Evolutionary conservation across 768 basidiomycete species (phyloP), one percentile per base, ranked within the genome.

Genomic region (Hericium alpestre): DNA sequence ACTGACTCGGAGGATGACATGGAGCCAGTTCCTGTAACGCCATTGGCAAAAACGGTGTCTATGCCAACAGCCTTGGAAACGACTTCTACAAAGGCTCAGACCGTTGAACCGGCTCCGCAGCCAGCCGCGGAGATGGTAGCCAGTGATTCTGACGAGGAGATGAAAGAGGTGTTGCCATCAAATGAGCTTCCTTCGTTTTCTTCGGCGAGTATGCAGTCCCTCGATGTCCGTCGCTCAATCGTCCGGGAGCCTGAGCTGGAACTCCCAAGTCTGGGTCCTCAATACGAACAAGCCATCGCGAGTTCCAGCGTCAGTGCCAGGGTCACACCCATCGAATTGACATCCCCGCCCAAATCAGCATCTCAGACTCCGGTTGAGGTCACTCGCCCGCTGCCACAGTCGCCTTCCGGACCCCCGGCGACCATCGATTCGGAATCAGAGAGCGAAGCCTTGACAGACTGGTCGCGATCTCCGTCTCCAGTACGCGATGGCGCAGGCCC

Each of bases 391-490:
- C 51, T 37, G 54, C 38, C 16, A 20, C 16, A 12, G 52, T 8
- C 16, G 18, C 8, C 20, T 18, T 20, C 32, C 50, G 10, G n/a
- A 12, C 13, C 10, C 12, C 13, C 50, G 4, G 22, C 12, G 11
- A 22, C 15, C 47, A 41, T 12, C 13, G 56, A 43, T 38, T 46
- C 11, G 37, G 54, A 49, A 7, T 52, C 62, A 5, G 69, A 67
- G 10, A 69, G 69, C 25, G 63, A 63, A 40, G 58, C 38, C 16
- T 52, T 62, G 39, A 65, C 70, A 18, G 69, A 69, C n/a, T 76
- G 74, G 74, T 72, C 71, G 6, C 63, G 67, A 13, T 71, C 71
- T 2, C 73, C 74, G 6, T 69, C 72, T 27, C 72, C 76, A 4
- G 63, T 59, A 6, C 49, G 13, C 25, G 49, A 27, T 51, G 52